Conservation (phyloP, 192 early-diverging fungal genomes). For the Umbelopsis sp. region DNA sequence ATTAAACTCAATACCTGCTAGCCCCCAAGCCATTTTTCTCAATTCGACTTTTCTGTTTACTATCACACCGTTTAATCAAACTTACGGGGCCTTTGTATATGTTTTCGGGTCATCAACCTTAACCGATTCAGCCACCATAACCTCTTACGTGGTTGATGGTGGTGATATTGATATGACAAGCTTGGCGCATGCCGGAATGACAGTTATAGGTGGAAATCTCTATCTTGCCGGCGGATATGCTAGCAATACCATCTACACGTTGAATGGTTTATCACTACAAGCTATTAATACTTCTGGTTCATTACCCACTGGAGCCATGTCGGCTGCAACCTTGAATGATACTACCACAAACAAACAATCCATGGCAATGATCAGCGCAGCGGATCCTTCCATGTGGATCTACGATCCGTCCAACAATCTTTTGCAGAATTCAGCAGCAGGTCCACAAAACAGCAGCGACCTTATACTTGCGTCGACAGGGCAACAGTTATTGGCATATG, state of each 20-base stretch:
- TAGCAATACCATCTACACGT: not conserved
- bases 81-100: not conserved
- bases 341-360: slow-evolving; percentile 13
- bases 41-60: slow-evolving; percentile 17
- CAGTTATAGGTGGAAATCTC: slow-evolving; percentile 1
- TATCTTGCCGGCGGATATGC: slow-evolving; percentile 12
- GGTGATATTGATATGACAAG: slow-evolving; percentile 5
- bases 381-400: slow-evolving; percentile 16
- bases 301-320: slow-evolving; percentile 5
- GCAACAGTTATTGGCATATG: slow-evolving; percentile 9
- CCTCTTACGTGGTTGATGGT: not conserved
- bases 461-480: slow-evolving; percentile 14
- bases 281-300: not conserved
- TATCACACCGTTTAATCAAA: slow-evolving; percentile 8
- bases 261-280: not conserved
- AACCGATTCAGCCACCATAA: not conserved
- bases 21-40: not conserved
- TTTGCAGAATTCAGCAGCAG: slow-evolving; percentile 8
- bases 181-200: not conserved
- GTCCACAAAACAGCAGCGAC: not conserved
- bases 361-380: slow-evolving; percentile 17
- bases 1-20: not conserved
- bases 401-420: slow-evolving; percentile 10
- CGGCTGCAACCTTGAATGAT: not conserved
- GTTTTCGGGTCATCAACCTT: not conserved